phyloP scores from a whole-genome alignment of 2,329 filamentous ascomycete genomes.

The Colletotrichum noveboracense region DNA sequence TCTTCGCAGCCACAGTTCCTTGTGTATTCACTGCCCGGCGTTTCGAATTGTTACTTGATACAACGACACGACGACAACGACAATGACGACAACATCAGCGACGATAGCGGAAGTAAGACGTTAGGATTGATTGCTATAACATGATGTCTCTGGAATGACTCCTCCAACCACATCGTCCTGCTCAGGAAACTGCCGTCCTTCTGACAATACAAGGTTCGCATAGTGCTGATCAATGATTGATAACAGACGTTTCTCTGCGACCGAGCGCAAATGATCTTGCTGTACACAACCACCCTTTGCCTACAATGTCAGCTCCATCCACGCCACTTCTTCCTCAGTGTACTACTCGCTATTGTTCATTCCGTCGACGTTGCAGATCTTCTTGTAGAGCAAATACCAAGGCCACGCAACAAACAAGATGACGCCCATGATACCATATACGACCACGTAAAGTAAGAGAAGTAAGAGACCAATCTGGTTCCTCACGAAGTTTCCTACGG shows the following conservation, averaged over 20 bases:
- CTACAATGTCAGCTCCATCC: not conserved
- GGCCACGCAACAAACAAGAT: not conserved
- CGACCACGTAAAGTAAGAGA: not conserved
- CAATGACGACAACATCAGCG: not conserved
- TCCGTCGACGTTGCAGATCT: not conserved
- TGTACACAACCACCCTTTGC: not conserved
- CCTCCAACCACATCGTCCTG: not conserved
- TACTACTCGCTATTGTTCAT: not conserved
- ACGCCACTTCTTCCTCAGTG: not conserved
- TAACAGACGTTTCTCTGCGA: not conserved
- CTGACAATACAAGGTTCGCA: not conserved
- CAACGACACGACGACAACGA: not conserved
- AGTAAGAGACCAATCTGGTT: not conserved
- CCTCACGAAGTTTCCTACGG: not conserved
- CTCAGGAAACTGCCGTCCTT: not conserved
- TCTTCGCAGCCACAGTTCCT: not conserved
- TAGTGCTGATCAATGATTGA: not conserved
- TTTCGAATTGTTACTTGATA: not conserved
- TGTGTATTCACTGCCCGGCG: not conserved
- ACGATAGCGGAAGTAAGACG: not conserved
- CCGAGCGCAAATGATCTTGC: not conserved
- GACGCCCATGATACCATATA: not conserved
- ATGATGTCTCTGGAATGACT: not conserved
- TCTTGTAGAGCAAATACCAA: not conserved
- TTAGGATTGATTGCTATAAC: not conserved